phyloP scores from a whole-genome alignment of 805 yeast genomes.

The Cyberlindnera japonica region DNA sequence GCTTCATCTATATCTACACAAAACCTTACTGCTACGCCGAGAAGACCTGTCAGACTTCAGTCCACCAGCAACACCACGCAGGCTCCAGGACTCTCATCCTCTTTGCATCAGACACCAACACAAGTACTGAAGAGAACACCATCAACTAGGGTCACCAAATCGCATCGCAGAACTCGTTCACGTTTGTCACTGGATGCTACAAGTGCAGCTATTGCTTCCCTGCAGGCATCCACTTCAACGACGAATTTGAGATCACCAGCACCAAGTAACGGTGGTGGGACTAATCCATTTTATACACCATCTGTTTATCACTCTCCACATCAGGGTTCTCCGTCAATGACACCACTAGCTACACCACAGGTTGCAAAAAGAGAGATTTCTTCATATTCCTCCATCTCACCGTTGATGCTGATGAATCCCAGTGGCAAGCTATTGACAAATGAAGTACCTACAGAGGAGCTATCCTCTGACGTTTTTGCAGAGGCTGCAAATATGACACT shows the following conservation, averaged over 20 bases:
- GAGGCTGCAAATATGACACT: slow-evolving; percentile 14
- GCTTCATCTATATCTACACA: slow-evolving; percentile 1
- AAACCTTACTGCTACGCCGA: slow-evolving; percentile 7
- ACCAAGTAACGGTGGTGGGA: slow-evolving; percentile 1
- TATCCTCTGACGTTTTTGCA: slow-evolving; percentile 11
- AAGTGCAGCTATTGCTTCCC: slow-evolving; percentile 6
- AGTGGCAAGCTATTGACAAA: neutral
- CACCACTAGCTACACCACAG: slow-evolving; percentile 12
- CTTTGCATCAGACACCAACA: slow-evolving; percentile 2
- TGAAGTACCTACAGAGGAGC: slow-evolving; percentile 3
- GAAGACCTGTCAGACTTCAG: slow-evolving; percentile 8
- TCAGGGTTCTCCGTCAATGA: slow-evolving; percentile 8
- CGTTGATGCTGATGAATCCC: slow-evolving; percentile 11
- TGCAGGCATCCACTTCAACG: slow-evolving; percentile 4
- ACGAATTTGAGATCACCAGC: slow-evolving; percentile 3
- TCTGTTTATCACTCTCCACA: slow-evolving; percentile 5
- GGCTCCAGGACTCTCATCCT: slow-evolving; percentile 1
- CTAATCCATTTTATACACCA: slow-evolving; percentile 13
- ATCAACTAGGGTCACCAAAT: slow-evolving; percentile 10
- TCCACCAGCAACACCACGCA: neutral
- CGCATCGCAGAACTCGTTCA: slow-evolving; percentile 14
- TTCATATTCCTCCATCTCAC: slow-evolving; percentile 8
- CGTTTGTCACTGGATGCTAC: slow-evolving; percentile 14
- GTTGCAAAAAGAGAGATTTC: neutral
- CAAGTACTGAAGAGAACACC: slow-evolving; percentile 11